Evolutionary conservation across 2,329 filamentous ascomycete genomes (phyloP), one percentile per base, ranked within the genome.

Genomic region (Exophiala bonariae): DNA sequence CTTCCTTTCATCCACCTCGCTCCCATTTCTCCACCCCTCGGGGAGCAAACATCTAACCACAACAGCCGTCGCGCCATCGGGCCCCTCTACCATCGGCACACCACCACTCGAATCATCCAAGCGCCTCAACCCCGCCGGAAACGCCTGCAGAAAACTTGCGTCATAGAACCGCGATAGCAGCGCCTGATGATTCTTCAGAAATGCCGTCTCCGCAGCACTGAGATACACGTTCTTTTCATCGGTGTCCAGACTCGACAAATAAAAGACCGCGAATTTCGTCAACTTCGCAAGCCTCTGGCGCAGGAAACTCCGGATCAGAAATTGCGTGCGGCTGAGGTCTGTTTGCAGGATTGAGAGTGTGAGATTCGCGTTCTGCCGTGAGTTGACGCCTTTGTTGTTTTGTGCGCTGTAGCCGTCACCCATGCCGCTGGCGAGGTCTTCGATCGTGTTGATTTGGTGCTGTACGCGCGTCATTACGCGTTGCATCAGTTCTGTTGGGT

Each of bases 261-360:
- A 71, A 57, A 68, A 61, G 64, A 89, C 87, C 47, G 66, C 67
- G 58, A 68, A 61, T 49, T 66, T 67, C 22, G 70, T 69, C 47
- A 74, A 61, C 79, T 99, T 97, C 44, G 87, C 82, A 47, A 97
- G 83, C n/a, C 93, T 79, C 8, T 87, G 84, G 43, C 95, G 80
- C 46, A 99, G 70, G 56, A 92, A 86, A 56, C 87, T 86, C 51
- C 93, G 80, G 14, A 97, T 80, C 17, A 99, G 77, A 63, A 90
- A 99, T 71, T 96, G 96, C 70, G 88, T 95, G 36, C 93, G 79
- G 66, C 96, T 91, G 44, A 99, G 80, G 71, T 99, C 93, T 5
- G 95, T 97, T 74, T 99, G 93, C 44, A 96, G 84, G 53, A 99
- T 86, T 39, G 96, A 96, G 62, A 97, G 83, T 52, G 83, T 83